A percentile compares a stretch with the other conserved stretches of the same genome.
Evolutionary conservation across 176 grass and related monocot species (phyloP).

Genomic region (Areca catechu): DNA sequence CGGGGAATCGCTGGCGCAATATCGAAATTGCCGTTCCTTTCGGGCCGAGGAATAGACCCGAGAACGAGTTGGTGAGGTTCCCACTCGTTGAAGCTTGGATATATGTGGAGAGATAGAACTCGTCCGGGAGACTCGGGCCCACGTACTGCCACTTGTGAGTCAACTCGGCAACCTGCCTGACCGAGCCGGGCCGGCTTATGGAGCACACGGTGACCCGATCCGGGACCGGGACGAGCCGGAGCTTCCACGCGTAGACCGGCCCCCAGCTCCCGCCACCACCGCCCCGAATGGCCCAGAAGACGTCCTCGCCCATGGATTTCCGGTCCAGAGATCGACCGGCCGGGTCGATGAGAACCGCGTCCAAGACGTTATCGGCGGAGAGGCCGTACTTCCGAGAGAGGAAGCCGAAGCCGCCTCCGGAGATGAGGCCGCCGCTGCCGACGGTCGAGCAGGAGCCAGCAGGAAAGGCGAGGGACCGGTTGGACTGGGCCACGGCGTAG

Average conservation of each 20-base stretch:
- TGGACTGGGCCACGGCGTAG: slow-evolving; percentile 28
- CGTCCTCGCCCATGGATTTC: slow-evolving; percentile 44
- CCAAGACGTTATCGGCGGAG: slow-evolving; percentile 54
- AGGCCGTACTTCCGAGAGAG: slow-evolving; percentile 65
- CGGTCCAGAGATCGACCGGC: slow-evolving; percentile 33
- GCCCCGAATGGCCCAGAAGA: slow-evolving; percentile 81
- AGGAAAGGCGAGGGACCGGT: slow-evolving; percentile 36
- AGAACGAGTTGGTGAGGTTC: slow-evolving; percentile 26
- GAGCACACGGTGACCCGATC: slow-evolving; percentile 42
- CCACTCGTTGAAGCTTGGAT: too few relatives aligned
- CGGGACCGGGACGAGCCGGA: slow-evolving; percentile 41
- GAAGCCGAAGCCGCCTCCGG: slow-evolving; percentile 69
- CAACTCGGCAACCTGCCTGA: slow-evolving; percentile 21
- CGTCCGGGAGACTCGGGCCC: slow-evolving; percentile 56
- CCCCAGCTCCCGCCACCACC: slow-evolving; percentile 73
- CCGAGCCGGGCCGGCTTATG: slow-evolving; percentile 33
- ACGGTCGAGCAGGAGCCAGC: slow-evolving; percentile 66
- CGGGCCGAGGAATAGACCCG: slow-evolving; percentile 48
- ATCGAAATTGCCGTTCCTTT: slow-evolving; percentile 18
- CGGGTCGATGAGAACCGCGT: slow-evolving; percentile 46
- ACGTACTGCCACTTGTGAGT: slow-evolving; percentile 50
- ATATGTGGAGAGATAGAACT: slow-evolving; percentile 50
- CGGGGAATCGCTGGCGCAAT: slow-evolving; percentile 18
- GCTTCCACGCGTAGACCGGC: slow-evolving; percentile 42
- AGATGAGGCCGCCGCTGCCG: slow-evolving; percentile 53